Evolutionary conservation across 106 monocot genomes (phyloP), one percentile per base, ranked within the genome.

Genomic region (Dactylorhiza incarnata): DNA sequence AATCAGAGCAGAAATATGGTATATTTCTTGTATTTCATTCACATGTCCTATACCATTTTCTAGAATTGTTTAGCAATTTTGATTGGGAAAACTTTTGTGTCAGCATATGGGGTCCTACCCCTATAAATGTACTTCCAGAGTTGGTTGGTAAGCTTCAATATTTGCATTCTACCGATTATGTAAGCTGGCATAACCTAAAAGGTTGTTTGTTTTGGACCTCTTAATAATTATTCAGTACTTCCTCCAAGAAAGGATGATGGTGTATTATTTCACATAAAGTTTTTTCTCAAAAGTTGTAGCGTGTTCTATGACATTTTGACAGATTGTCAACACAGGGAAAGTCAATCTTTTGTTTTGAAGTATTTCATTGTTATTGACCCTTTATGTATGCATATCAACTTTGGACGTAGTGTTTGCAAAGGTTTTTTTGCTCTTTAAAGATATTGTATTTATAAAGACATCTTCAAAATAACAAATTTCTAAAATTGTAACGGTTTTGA

Each of bases 341-440:
- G 85, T 9, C 91, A 83, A 49, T 78, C 88, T 61, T 97, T 97
- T 84, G 52, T 87, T 71, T 84, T 89, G 7, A 97, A 97, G 81
- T 82, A 84, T 84, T 91, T 97, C 73, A 97, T 93, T 81, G 89
- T 97, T 54, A 86, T 97, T 84, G 96, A 97, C 56, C 96, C 96
- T 82, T 86, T 97, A 77, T 90, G 96, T 24, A 84, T 79, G 45
- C 91, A 91, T 77, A 97, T 93, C 58, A 97, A 97, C 49, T 89
- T 97, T 51, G 96, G 96, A 20, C 93, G 93, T 5, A 97, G 93
- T 78, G 93, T 93, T 24, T 90, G 87, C 65, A 93, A 93, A 97
- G 93, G 96, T 97, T 90, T 26, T 65, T 58, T 58, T 58, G 58
- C n/a, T 7, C 58, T 58, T 58, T 58, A 20, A n/a, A 19, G 58